A percentile compares a stretch with the other conserved stretches of the same genome.
Evolutionary conservation across 2,329 filamentous ascomycete genomes (phyloP).

Genomic region (Zopfia rhizophila): DNA sequence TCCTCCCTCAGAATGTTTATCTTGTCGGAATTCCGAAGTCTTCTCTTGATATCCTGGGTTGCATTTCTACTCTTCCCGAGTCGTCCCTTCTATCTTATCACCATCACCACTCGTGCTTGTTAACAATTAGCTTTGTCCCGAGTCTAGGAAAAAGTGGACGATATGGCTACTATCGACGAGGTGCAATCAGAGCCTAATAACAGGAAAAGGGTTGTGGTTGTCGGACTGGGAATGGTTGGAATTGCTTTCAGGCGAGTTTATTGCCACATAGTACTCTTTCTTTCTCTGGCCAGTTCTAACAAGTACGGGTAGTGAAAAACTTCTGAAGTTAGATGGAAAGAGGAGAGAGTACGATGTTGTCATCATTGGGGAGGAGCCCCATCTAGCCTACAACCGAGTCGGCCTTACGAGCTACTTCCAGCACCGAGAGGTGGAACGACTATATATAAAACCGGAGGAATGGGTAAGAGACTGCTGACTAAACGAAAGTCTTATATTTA

Average conservation of each 20-base stretch:
- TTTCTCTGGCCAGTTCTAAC: background rate
- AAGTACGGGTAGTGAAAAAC: constrained; percentile 72
- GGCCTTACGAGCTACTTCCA: constrained; percentile 86
- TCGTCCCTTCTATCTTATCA: constrained; percentile 3
- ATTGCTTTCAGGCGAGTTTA: constrained; percentile 79
- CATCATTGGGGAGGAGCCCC: constrained; percentile 83
- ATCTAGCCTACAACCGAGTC: constrained; percentile 87
- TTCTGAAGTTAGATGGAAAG: constrained; percentile 81
- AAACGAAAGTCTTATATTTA: constrained; percentile 4
- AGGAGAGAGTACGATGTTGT: constrained; percentile 77
- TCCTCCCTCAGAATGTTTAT: too few relatives aligned
- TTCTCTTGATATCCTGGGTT: constrained; percentile 8
- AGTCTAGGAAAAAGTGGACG: background rate
- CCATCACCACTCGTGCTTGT: constrained; percentile 8
- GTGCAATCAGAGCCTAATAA: constrained; percentile 21
- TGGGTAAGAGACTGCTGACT: constrained; percentile 65
- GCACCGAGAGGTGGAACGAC: constrained; percentile 79
- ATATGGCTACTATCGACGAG: constrained; percentile 4
- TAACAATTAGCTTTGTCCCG: constrained; percentile 2
- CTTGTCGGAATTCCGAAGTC: constrained; percentile 2
- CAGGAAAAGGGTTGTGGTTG: constrained; percentile 76
- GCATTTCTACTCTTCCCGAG: constrained; percentile 6
- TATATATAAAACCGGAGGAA: constrained; percentile 81
- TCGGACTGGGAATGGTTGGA: constrained; percentile 87
- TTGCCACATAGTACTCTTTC: background rate